These are phyloP conservation scores for Ceratobasidium theobromae DNA, from an alignment of 1,284 basidiomycete genomes.

Conservation along the genomic window DNA sequence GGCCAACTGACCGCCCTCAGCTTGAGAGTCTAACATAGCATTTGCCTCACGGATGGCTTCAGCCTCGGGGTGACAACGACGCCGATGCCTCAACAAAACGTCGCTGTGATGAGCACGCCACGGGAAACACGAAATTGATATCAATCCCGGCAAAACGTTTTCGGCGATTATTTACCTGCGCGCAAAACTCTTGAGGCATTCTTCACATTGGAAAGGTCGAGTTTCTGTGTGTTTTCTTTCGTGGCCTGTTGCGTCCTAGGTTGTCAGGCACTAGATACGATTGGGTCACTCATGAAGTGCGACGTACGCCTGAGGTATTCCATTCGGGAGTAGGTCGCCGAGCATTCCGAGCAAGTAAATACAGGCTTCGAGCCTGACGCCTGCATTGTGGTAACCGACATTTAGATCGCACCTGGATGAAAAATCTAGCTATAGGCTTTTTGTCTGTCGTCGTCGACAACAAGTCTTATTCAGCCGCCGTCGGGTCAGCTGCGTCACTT, in stretches of 20 bases:
- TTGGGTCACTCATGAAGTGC: background rate
- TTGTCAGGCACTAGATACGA: background rate
- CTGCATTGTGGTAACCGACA: slow-evolving; percentile 25
- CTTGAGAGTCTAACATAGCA: slow-evolving; percentile 27
- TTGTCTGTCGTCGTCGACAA: background rate
- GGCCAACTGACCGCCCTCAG: background rate
- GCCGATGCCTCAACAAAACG: slow-evolving; percentile 37
- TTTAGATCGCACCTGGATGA: background rate
- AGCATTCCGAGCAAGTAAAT: slow-evolving; percentile 27
- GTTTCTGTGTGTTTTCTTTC: slow-evolving; percentile 36
- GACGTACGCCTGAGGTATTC: slow-evolving; percentile 32
- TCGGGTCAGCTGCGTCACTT: slow-evolving; percentile 21
- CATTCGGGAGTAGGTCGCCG: slow-evolving; percentile 30
- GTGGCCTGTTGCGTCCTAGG: background rate
- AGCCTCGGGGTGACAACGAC: slow-evolving; percentile 35
- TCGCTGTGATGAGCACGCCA: slow-evolving; percentile 31
- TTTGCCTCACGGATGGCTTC: slow-evolving; percentile 32
- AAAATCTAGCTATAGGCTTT: background rate
- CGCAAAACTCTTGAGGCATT: slow-evolving; percentile 37
- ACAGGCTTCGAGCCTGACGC: slow-evolving; percentile 27
- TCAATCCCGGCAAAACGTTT: background rate
- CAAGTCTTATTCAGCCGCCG: slow-evolving; percentile 19
- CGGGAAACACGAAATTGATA: background rate
- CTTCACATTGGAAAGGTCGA: slow-evolving; percentile 37
- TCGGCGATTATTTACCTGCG: slow-evolving; percentile 30